Conservation (phyloP, 129 eudicot species). For the Scalesia atractyloides region DNA sequence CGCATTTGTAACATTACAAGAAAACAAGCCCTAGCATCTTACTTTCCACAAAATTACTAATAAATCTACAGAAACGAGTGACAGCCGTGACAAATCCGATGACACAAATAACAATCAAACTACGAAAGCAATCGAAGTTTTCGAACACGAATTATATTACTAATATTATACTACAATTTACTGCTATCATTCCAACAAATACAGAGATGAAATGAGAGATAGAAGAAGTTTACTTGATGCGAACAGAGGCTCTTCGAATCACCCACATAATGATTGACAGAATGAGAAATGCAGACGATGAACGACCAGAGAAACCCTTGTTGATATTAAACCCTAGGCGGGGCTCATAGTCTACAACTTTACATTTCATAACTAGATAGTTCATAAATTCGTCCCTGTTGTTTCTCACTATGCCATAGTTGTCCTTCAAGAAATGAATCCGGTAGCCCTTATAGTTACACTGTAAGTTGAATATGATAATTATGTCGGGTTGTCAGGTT, state of each 20-base stretch:
- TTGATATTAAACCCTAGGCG: conserved; percentile 30
- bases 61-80: background rate
- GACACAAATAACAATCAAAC: too few relatives aligned
- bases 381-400: background rate
- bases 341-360: too few relatives aligned
- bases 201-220: background rate
- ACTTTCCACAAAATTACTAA: background rate
- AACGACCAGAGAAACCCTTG: too few relatives aligned
- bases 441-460: too few relatives aligned
- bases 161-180: too few relatives aligned
- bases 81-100: background rate
- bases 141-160: too few relatives aligned
- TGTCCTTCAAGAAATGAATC: background rate
- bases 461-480: too few relatives aligned
- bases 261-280: conserved; percentile 30
- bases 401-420: background rate
- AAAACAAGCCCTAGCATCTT: background rate
- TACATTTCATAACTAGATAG: background rate
- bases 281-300: background rate
- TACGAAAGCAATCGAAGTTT: background rate
- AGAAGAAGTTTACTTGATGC: conserved; percentile 28
- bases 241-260: conserved; percentile 32
- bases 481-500: too few relatives aligned
- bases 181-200: background rate
- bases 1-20: background rate